phyloP scores from a whole-genome alignment of 371 early-diverging fungal genomes.

The Mortierella sp. region DNA sequence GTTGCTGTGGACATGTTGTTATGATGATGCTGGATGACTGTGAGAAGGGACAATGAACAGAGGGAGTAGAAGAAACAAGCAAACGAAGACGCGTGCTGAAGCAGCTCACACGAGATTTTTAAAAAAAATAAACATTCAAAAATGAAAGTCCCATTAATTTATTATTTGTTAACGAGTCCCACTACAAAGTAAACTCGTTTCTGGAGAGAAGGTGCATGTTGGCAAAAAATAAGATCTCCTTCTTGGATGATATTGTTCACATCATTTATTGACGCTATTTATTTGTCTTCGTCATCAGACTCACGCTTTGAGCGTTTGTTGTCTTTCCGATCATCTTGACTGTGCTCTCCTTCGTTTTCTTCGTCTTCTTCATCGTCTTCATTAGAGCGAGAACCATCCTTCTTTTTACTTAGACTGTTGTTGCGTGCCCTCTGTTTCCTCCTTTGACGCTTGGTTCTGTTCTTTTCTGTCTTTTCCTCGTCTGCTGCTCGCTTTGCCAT shows the following conservation, averaged over 20 bases:
- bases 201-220: too few species aligned
- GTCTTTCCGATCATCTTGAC: constrained; percentile 6
- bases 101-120: too few species aligned
- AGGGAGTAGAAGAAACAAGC: not conserved
- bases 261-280: not conserved
- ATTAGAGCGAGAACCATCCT: constrained; percentile 11
- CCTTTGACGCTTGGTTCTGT: constrained; percentile 85
- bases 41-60: not conserved
- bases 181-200: too few species aligned
- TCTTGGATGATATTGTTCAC: too few species aligned
- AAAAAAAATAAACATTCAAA: not conserved
- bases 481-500: constrained; percentile 70
- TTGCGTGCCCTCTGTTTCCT: constrained; percentile 61
- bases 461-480: constrained; percentile 89
- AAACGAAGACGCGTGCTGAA: constrained; percentile 1
- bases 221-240: too few species aligned
- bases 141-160: too few species aligned
- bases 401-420: constrained; percentile 42
- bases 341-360: constrained; percentile 8
- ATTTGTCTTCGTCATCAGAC: constrained; percentile 20
- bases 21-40: constrained; percentile 6
- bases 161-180: not conserved
- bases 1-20: constrained; percentile 37
- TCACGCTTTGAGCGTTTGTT: constrained; percentile 20
- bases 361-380: constrained; percentile 7